Evolutionary conservation across 108 stramenopile species (phyloP), one percentile per base, ranked within the genome.

Genomic region (Epithemia pelagica): DNA sequence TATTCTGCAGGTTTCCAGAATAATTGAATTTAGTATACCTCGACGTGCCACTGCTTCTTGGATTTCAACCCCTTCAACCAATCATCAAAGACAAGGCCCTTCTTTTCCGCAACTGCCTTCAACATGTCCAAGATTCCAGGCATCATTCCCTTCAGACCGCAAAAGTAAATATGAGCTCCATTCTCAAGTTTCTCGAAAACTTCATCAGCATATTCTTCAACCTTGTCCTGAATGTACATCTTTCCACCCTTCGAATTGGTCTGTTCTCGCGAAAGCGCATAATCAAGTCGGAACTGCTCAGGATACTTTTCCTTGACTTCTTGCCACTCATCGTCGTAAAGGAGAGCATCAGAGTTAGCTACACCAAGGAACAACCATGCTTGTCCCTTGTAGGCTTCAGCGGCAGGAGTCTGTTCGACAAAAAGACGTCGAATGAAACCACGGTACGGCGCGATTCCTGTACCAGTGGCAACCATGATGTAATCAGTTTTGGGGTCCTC

Each of bases 201-300:
- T 63, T 94, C 92, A 76, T 94, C 92, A 32, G 92, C 89, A 53
- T 94, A 94, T 65, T 94, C 92, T 66, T 90, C 92, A 62, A 97
- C 92, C 91, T 98, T 98, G 82, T 98, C 97, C 78, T 98, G 97
- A 65, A 98, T 96, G 85, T 98, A 98, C 97, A 98, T 98, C 78
- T 98, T 98, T 51, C 95, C 97, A 32, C 97, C 97, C 64, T 81
- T 82, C 74, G 81, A 85, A 87, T 98, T 98, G 59, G 64, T 85
- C 68, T 95, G 93, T 70, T 98, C 97, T 58, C 97, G 89, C 27
- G 91, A 92, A 54, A 98, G 79, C 7, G 97, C 97, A 67, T 96
- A 96, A 84, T 98, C 95, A 27, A 96, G 67, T 52, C 94, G 89
- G 85, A 98, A 94, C 79, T 96, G 88, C 1, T 95, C 72, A 61